Conservation (phyloP, 208 protist genomes). For the Leishmania lainsoni region DNA sequence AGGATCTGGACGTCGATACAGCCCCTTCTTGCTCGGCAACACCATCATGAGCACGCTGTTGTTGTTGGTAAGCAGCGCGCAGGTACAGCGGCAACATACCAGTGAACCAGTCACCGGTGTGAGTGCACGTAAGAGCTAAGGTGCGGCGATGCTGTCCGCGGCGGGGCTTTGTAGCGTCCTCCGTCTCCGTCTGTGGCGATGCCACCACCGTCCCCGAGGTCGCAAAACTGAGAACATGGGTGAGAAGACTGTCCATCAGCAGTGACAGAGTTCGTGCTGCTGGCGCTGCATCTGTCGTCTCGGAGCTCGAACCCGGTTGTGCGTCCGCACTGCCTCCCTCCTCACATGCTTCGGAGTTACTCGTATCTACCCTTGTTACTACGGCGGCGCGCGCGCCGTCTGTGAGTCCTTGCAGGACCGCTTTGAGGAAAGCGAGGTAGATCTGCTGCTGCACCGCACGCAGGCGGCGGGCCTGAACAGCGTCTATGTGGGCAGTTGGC, state of each 20-base stretch:
- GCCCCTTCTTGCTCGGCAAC: not conserved
- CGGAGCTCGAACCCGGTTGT: not conserved
- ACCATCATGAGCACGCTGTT: not conserved
- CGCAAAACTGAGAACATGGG: not conserved
- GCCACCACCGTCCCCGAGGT: not conserved
- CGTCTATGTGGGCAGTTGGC: constrained; percentile 7
- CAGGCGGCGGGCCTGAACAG: constrained; percentile 24
- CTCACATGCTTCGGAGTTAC: not conserved
- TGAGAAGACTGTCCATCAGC: constrained; percentile 20
- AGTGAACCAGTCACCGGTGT: constrained; percentile 18
- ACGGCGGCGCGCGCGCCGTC: constrained; percentile 5
- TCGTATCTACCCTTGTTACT: not conserved
- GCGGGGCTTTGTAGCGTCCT: constrained; percentile 3
- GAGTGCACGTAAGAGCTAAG: not conserved
- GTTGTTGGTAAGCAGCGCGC: constrained; percentile 13
- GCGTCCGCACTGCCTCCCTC: not conserved
- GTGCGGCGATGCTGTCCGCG: constrained; percentile 9
- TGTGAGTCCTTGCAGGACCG: constrained; percentile 25
- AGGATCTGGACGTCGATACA: not conserved
- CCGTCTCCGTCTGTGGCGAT: not conserved
- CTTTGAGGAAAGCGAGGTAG: constrained; percentile 30
- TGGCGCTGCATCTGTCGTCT: not conserved
- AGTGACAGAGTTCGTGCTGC: constrained; percentile 1
- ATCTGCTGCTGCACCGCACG: constrained; percentile 37
- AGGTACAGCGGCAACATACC: constrained; percentile 32